Conservation (phyloP, 352 stramenopile genomes). For the Pythium scleroteichum region DNA sequence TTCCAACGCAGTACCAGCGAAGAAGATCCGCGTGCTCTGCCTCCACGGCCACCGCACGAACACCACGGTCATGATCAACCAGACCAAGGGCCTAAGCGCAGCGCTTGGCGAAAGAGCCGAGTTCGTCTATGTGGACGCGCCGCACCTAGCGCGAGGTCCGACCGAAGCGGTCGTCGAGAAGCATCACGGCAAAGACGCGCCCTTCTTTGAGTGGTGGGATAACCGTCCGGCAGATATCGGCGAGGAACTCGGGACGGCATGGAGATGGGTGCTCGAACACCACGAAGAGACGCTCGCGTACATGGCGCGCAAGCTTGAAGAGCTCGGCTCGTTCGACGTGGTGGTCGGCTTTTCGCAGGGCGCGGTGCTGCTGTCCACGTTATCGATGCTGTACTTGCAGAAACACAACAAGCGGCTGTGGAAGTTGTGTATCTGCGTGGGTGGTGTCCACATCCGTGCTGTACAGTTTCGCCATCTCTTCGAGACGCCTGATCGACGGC, state of each 20-base stretch:
- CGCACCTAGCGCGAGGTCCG: conserved; percentile 25
- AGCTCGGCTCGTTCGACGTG: conserved; percentile 48
- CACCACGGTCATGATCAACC: conserved; percentile 29
- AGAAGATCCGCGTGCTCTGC: conserved; percentile 32
- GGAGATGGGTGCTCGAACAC: conserved; percentile 34
- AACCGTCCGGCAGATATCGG: conserved; percentile 23
- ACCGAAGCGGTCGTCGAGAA: conserved; percentile 26
- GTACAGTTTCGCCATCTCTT: conserved; percentile 42
- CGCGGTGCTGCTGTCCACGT: conserved; percentile 43
- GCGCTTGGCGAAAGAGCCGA: conserved; percentile 25
- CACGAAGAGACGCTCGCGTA: conserved; percentile 40
- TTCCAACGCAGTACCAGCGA: not conserved
- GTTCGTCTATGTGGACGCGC: conserved; percentile 32
- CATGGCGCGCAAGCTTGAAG: conserved; percentile 39
- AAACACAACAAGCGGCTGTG: conserved; percentile 33
- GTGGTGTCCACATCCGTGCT: conserved; percentile 36
- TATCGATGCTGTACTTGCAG: conserved; percentile 39
- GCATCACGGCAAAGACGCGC: conserved; percentile 28
- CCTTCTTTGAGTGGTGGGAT: conserved; percentile 56
- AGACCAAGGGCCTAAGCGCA: conserved; percentile 30
- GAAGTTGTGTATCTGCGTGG: conserved; percentile 48
- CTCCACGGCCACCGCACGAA: conserved; percentile 39
- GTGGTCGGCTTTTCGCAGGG: conserved; percentile 63
- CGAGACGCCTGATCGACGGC: conserved; percentile 26
- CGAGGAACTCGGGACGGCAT: conserved; percentile 18